Evolutionary conservation across 352 stramenopile genomes (phyloP).

Genomic region (Phytophthora citricola): DNA sequence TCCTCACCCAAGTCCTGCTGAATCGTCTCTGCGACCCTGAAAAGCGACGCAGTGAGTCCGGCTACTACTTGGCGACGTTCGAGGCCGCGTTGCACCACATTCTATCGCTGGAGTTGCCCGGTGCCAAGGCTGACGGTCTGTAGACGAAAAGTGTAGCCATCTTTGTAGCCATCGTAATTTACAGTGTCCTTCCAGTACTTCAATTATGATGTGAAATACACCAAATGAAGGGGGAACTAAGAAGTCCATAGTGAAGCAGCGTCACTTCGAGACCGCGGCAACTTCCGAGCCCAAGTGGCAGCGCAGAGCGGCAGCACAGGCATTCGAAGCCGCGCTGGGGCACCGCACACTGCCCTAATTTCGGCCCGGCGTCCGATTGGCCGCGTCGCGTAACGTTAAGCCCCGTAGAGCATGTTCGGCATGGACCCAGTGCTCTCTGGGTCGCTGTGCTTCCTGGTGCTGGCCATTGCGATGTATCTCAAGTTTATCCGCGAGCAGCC

Average conservation of each 20-base stretch:
- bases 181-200: neutral
- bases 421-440: slow-evolving; percentile 89
- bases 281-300: slow-evolving; percentile 14
- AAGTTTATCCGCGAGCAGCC: slow-evolving; percentile 87
- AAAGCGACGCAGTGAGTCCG: slow-evolving; percentile 85
- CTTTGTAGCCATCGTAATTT: slow-evolving; percentile 12
- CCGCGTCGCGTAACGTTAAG: slow-evolving; percentile 1
- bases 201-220: neutral
- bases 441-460: slow-evolving; percentile 88
- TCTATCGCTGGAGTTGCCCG: slow-evolving; percentile 61
- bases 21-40: slow-evolving; percentile 87
- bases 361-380: slow-evolving; percentile 5
- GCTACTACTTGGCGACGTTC: slow-evolving; percentile 89
- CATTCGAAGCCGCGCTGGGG: slow-evolving; percentile 4
- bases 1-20: slow-evolving; percentile 84
- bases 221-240: slow-evolving; percentile 13
- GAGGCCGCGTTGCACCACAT: slow-evolving; percentile 86
- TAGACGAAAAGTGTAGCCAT: slow-evolving; percentile 30
- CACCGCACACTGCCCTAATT: slow-evolving; percentile 5
- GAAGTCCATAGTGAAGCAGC: slow-evolving; percentile 15
- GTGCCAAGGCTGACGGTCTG: slow-evolving; percentile 26
- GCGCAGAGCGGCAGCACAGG: slow-evolving; percentile 2
- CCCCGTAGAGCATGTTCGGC: slow-evolving; percentile 19
- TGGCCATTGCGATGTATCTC: slow-evolving; percentile 90
- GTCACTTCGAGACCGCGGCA: slow-evolving; percentile 28